phyloP scores from a whole-genome alignment of 176 grass and related monocot species.

The Bothriochloa decipiens region DNA sequence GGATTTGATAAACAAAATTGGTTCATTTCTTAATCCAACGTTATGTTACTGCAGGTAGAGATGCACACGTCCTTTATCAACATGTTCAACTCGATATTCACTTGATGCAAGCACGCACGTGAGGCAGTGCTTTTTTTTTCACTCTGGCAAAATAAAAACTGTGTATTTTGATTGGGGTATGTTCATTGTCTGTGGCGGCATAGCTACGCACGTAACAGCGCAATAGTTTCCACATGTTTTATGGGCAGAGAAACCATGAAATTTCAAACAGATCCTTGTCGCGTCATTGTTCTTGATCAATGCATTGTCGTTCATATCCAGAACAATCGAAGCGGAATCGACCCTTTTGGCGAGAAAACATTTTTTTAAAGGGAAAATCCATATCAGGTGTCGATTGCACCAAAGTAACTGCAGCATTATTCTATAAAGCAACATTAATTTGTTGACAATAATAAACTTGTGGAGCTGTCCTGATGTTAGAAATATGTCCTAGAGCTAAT shows the following conservation, averaged over 20 bases:
- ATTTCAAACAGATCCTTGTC: slow-evolving; percentile 8
- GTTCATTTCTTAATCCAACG: too few relatives aligned
- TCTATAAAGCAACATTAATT: not conserved
- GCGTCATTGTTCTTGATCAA: slow-evolving; percentile 23
- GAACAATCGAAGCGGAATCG: not conserved
- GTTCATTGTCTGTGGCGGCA: too few relatives aligned
- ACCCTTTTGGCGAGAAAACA: not conserved
- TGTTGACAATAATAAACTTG: slow-evolving; percentile 34
- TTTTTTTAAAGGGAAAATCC: not conserved
- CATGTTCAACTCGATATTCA: too few relatives aligned
- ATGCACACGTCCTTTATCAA: too few relatives aligned
- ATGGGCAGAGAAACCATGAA: not conserved
- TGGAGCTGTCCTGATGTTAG: slow-evolving; percentile 33
- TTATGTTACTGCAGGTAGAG: too few relatives aligned
- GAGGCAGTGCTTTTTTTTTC: too few relatives aligned
- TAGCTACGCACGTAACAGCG: not conserved
- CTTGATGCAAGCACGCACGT: too few relatives aligned
- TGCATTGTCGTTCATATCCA: not conserved
- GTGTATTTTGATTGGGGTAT: not conserved
- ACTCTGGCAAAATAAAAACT: too few relatives aligned
- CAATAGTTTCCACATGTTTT: not conserved
- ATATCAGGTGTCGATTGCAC: not conserved
- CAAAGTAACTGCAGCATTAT: slow-evolving; percentile 19
- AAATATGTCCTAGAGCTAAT: too few relatives aligned
- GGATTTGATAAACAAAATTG: too few relatives aligned